Evolutionary conservation across 108 stramenopile genomes (phyloP).

Genomic region (Nitzschia sp.): DNA sequence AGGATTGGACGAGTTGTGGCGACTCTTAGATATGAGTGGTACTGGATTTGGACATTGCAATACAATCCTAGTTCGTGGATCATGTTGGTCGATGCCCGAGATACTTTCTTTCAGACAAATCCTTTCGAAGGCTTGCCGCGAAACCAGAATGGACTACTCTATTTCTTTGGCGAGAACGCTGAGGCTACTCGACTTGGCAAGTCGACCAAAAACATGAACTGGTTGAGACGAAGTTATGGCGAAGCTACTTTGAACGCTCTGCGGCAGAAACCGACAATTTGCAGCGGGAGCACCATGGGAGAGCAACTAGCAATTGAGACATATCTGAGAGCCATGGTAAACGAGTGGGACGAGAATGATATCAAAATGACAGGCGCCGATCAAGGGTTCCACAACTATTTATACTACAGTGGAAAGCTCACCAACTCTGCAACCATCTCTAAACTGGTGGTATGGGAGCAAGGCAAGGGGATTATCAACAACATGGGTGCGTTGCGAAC

Average conservation of each 20-base stretch:
- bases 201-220: constrained; percentile 63
- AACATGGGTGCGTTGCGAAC: constrained; percentile 76
- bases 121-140: constrained; percentile 51
- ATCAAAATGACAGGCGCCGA: constrained; percentile 79
- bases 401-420: constrained; percentile 70
- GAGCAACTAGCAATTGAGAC: constrained; percentile 78
- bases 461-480: constrained; percentile 83
- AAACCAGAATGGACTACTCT: constrained; percentile 53
- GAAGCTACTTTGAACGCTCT: constrained; percentile 37
- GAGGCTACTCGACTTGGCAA: constrained; percentile 69
- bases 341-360: constrained; percentile 71
- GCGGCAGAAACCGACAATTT: constrained; percentile 71
- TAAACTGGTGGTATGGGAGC: constrained; percentile 69
- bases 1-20: constrained; percentile 74
- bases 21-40: constrained; percentile 83
- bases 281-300: constrained; percentile 81
- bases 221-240: constrained; percentile 62
- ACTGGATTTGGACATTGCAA: constrained; percentile 82
- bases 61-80: constrained; percentile 73
- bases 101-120: constrained; percentile 77
- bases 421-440: constrained; percentile 48
- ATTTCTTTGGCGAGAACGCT: constrained; percentile 82
- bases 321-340: constrained; percentile 80
- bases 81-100: constrained; percentile 81
- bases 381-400: constrained; percentile 87